A percentile compares a stretch with the other conserved stretches of the same genome.
phyloP scores from a whole-genome alignment of 768 basidiomycete species.

The Kwoniella europaea region DNA sequence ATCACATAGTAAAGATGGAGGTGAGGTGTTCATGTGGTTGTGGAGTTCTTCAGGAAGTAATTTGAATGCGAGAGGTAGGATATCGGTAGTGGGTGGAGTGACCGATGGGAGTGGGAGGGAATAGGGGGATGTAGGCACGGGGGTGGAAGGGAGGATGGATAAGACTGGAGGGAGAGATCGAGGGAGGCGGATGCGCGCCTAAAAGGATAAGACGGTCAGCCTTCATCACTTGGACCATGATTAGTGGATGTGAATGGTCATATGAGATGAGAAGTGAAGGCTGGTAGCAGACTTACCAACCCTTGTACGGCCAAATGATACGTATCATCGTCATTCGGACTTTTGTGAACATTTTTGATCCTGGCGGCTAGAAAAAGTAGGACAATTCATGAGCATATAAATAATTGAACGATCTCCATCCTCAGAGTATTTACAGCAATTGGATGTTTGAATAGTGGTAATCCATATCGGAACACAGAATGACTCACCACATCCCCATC shows the following conservation, averaged over 20 bases:
- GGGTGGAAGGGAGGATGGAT: conserved; percentile 40
- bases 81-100: conserved; percentile 33
- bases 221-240: not conserved
- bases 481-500: conserved; percentile 47
- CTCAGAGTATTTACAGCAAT: no score
- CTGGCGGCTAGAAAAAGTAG: conserved; percentile 31
- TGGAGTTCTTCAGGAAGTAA: conserved; percentile 40
- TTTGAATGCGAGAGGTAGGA: conserved; percentile 22
- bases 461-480: no score
- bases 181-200: conserved; percentile 46
- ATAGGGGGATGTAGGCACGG: conserved; percentile 75
- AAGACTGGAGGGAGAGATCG: conserved; percentile 48
- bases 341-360: conserved; percentile 37
- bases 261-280: no score
- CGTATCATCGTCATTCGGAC: conserved; percentile 25
- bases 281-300: conserved; percentile 21
- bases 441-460: no score
- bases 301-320: conserved; percentile 38
- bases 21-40: conserved; percentile 28
- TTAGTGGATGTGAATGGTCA: no score
- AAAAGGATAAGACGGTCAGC: not conserved
- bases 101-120: conserved; percentile 65
- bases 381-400: no score
- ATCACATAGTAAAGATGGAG: conserved; percentile 47
- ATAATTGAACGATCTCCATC: no score